phyloP scores from a whole-genome alignment of 73 alveolate species.

The Tetrahymena malaccensis region DNA sequence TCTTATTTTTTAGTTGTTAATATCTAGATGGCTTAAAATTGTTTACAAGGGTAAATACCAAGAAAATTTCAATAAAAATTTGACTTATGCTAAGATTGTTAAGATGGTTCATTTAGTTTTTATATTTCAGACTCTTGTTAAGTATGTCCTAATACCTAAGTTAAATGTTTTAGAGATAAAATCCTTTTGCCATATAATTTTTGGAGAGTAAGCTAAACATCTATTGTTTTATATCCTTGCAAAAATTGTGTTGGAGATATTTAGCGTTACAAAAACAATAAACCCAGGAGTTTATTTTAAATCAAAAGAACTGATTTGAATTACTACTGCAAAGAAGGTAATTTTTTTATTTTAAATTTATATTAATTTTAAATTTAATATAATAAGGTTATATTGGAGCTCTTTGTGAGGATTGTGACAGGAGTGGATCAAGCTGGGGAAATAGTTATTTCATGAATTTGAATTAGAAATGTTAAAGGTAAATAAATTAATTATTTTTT shows the following conservation, averaged over 20 bases:
- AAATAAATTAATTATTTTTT: too few relatives aligned
- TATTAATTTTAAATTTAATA: not conserved
- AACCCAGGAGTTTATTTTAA: not conserved
- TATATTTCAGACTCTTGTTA: not conserved
- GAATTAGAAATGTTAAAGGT: not conserved
- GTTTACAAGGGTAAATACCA: not conserved
- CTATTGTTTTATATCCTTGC: not conserved
- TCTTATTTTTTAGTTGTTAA: not conserved
- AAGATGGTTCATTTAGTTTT: not conserved
- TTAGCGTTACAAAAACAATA: not conserved
- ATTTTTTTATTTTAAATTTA: not conserved
- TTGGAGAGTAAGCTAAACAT: not conserved
- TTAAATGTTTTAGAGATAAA: not conserved
- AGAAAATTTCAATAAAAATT: not conserved
- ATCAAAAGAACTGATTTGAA: not conserved
- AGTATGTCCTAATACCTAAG: not conserved
- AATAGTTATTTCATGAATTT: not conserved
- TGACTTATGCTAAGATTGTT: not conserved
- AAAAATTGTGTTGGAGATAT: not conserved
- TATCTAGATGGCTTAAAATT: not conserved
- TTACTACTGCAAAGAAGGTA: not conserved
- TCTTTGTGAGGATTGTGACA: not conserved
- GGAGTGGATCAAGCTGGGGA: not conserved
- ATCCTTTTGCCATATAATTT: not conserved
- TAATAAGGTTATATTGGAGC: not conserved